phyloP scores from a whole-genome alignment of 306 rosid species.

The Ormosia emarginata region DNA sequence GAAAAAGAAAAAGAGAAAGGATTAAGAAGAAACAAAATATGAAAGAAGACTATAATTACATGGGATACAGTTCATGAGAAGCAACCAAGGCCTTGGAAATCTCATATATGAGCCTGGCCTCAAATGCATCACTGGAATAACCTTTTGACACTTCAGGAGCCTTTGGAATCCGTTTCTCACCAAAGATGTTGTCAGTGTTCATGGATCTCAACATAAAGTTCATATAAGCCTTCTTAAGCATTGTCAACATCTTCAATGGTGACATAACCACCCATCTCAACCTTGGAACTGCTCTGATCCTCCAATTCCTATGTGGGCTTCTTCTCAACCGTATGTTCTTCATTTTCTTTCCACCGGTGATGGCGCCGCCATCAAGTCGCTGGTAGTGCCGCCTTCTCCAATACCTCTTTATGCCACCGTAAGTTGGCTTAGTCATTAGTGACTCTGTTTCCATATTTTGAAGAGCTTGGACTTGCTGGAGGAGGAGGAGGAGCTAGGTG shows the following conservation, averaged over 20 bases:
- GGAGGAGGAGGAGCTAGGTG: background rate
- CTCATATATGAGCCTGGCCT: slow-evolving; percentile 49
- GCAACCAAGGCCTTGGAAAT: slow-evolving; percentile 55
- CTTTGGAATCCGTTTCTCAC: slow-evolving; percentile 31
- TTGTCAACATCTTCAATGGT: slow-evolving; percentile 46
- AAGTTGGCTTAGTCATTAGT: slow-evolving; percentile 33
- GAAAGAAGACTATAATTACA: background rate
- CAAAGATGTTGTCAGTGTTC: slow-evolving; percentile 28
- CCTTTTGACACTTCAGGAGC: background rate
- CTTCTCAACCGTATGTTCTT: slow-evolving; percentile 25
- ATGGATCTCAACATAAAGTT: slow-evolving; percentile 39
- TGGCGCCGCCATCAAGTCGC: slow-evolving; percentile 16
- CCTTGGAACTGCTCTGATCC: slow-evolving; percentile 34
- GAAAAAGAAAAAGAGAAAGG: background rate
- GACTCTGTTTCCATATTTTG: slow-evolving; percentile 33
- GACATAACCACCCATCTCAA: slow-evolving; percentile 33
- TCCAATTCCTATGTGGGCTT: slow-evolving; percentile 32
- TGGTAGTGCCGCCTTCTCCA: slow-evolving; percentile 40
- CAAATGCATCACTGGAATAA: slow-evolving; percentile 34
- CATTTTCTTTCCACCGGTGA: slow-evolving; percentile 13
- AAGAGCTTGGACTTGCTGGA: background rate
- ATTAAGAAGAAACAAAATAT: background rate
- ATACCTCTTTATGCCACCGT: slow-evolving; percentile 24
- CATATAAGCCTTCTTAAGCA: slow-evolving; percentile 43
- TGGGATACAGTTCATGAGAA: slow-evolving; percentile 37